Base-by-base conservation (phyloP, 2,329 filamentous ascomycete species). In the Verticillium zaregamsianum region DNA sequence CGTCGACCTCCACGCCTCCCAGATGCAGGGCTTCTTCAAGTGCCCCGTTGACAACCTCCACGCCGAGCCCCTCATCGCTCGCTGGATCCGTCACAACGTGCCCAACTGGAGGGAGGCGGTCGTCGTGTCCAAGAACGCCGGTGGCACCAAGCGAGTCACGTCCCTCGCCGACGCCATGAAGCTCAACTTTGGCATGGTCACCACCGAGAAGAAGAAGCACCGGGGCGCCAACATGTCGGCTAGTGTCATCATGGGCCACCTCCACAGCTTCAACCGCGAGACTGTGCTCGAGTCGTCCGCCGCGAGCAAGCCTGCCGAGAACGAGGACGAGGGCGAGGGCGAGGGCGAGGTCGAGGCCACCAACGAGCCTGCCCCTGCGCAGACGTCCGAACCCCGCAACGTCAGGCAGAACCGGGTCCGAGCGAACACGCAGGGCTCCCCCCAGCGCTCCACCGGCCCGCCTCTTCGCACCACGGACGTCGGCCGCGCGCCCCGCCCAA, bases 1-100 rank as follows among this genome's bases (percentile, higher is more conserved):
- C 17, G 90, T 99, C 72, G 95, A 99, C 73, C 85, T 99, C 33
- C 95, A 99, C 79, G 91, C 91, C 59, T 93, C 91, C n/a, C 95
- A 98, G 80, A 98, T 98, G 92, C 95, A 99, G 79, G 95, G 95
- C 62, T 99, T 99, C 80, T 99, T 99, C 84, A 91, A 91, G 72
- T 97, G 94, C 69, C 95, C 95, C 0, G 94, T 99, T 63, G 95
- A 99, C 77, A 98, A 99, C 72, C 88, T 99, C 59, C 92, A 97
- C 69, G 95, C 95, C 59, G 95, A 99, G 75, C 94, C 95, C 17
- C 85, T 98, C 66, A 92, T 99, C 70, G 93, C 94, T 60, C 90
- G 92, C 69, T 99, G 95, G 95, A 96, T 99, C 70, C 89, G 90
- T 64, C 87, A 90, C 74, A 95, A 97, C 72, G 90, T 99, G 45